Conservation (phyloP, 2,329 filamentous ascomycete species). For the Biscogniauxia mediterranea region DNA sequence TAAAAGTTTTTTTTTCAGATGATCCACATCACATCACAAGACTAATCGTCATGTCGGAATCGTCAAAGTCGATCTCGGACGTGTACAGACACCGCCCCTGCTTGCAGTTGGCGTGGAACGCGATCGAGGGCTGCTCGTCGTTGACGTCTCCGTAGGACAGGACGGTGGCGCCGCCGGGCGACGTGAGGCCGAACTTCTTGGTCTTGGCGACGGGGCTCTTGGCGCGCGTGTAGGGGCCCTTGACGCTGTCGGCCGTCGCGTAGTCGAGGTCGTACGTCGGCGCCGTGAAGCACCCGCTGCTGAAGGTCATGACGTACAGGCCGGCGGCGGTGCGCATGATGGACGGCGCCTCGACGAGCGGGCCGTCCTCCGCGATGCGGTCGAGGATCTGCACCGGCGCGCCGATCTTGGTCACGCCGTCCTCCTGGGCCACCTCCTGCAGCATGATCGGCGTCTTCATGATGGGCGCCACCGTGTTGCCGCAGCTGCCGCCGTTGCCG, state of each 20-base stretch:
- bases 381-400: slow-evolving; percentile 46
- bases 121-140: slow-evolving; percentile 21
- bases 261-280: slow-evolving; percentile 59
- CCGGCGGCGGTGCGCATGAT: slow-evolving; percentile 46
- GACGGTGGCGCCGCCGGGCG: slow-evolving; percentile 42
- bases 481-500: slow-evolving; percentile 42
- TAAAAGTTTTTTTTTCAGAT: too few relatives aligned
- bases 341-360: slow-evolving; percentile 61
- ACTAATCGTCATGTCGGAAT: slow-evolving; percentile 22
- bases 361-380: slow-evolving; percentile 44
- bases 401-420: slow-evolving; percentile 55
- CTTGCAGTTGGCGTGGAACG: slow-evolving; percentile 39
- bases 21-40: slow-evolving; percentile 4
- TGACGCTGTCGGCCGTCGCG: slow-evolving; percentile 44
- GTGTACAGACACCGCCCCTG: slow-evolving; percentile 38
- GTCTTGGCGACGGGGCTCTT: slow-evolving; percentile 34
- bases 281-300: slow-evolving; percentile 56
- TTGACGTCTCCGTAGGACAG: slow-evolving; percentile 25
- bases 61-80: slow-evolving; percentile 24
- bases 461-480: slow-evolving; percentile 42
- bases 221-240: slow-evolving; percentile 39
- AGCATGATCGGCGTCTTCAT: slow-evolving; percentile 55
- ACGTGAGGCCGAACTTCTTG: slow-evolving; percentile 38
- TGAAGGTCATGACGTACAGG: slow-evolving; percentile 61
- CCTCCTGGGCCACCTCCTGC: slow-evolving; percentile 48